Base-by-base conservation (phyloP, 2,329 filamentous ascomycete genomes). In the Allantophomopsis lycopodina region DNA sequence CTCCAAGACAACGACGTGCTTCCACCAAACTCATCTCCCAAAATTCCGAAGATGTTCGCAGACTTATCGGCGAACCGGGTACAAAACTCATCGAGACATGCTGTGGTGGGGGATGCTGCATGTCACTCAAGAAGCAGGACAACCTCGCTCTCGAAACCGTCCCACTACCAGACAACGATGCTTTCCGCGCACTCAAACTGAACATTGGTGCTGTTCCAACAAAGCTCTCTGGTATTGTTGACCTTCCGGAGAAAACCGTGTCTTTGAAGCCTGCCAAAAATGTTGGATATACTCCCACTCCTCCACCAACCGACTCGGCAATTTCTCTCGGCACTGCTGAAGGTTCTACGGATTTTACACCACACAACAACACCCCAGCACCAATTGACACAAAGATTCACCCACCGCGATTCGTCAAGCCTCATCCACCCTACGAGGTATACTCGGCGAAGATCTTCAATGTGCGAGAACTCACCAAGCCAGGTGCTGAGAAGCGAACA, bases 401-500 rank as follows among this genome's bases (percentile, higher is more conserved):
- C 55, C 89, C 91, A 14, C 91, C 91, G 6, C 71, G 69, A 43
- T 98, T 88, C 53, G 88, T 98, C 40, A 86, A 94, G 57, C 91
- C 91, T 18, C 91, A 98, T 58, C 86, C 86, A 41, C 91, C 91
- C 0, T 91, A 94, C 60, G 71, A 89, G 48, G 87, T 96, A 44
- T 94, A 83, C 60, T 82, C 87, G 1, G 88, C 89, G n/a, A 85
- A 79, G 46, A 74, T 98, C 36, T 81, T 86, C 60, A 79, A 79
- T 51, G 76, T 86, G 2, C 80, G 91, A 41, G 87, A 94, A 60
- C 65, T 98, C 55, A 98, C 91, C 11, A 82, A 76, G 56, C 68
- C 75, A 17, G 89, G 89, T 16, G 91, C 91, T 5, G 86, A 94
- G 67, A 98, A 98, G 73, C 75, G 89, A 44, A 98, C 91, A 0